These are phyloP conservation scores for Clitocybe nebularis DNA, from an alignment of 1,284 basidiomycete species.

Conservation along the genomic window DNA sequence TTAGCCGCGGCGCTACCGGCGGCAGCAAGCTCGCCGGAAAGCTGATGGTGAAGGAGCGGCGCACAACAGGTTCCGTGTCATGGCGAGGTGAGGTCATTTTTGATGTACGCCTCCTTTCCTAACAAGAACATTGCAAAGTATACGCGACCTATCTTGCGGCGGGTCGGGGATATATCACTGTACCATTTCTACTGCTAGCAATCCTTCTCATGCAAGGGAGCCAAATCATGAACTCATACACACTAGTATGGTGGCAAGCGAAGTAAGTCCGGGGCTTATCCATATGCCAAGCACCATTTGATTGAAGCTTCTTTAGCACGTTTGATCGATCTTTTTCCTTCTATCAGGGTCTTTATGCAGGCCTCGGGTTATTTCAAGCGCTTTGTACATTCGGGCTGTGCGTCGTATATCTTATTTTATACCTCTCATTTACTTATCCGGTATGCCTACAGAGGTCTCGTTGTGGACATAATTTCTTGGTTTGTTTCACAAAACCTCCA, in stretches of 20 bases:
- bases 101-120: neutral
- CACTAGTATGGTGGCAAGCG: conserved; percentile 71
- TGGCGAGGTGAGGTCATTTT: conserved; percentile 37
- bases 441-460: conserved; percentile 39
- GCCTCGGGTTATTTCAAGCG: conserved; percentile 57
- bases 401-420: conserved; percentile 16
- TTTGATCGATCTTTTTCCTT: conserved; percentile 50
- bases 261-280: conserved; percentile 36
- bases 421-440: conserved; percentile 4
- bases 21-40: conserved; percentile 55
- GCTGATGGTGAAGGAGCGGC: conserved; percentile 59
- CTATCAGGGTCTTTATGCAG: conserved; percentile 73
- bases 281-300: conserved; percentile 5
- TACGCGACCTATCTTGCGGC: conserved; percentile 68
- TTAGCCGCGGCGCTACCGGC: conserved; percentile 44
- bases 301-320: conserved; percentile 28
- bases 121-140: conserved; percentile 42
- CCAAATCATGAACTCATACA: conserved; percentile 52
- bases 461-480: conserved; percentile 54
- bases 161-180: conserved; percentile 53
- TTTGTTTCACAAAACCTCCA: conserved; percentile 60
- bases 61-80: conserved; percentile 64
- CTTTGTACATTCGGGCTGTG: conserved; percentile 61
- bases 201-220: conserved; percentile 64
- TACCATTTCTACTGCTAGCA: conserved; percentile 54